Evolutionary conservation across 192 early-diverging fungal species (phyloP).

Genomic region (Geranomyces variabilis): DNA sequence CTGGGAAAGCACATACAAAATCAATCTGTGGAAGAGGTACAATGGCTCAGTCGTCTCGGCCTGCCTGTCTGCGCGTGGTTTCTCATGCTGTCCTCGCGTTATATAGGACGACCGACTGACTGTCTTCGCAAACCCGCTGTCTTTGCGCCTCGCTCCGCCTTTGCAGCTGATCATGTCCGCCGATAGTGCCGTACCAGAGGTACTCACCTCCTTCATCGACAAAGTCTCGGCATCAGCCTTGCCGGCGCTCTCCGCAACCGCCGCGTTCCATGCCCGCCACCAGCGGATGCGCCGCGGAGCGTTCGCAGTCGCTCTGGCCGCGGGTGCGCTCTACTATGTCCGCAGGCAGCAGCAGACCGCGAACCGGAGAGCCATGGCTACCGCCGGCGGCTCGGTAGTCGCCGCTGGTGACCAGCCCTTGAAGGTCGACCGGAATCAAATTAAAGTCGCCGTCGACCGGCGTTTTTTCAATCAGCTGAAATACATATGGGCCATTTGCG

Average conservation of each 20-base stretch:
- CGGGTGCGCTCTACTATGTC: constrained; percentile 26
- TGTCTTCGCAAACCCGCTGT: no score
- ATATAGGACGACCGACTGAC: no score
- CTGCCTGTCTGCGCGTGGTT: no score
- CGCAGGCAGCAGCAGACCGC: constrained; percentile 3
- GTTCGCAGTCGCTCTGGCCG: constrained; percentile 20
- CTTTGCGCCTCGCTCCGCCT: no score
- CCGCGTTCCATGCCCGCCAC: constrained; percentile 10
- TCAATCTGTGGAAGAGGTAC: no score
- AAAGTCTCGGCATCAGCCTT: constrained; percentile 16
- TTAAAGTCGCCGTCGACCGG: constrained; percentile 55
- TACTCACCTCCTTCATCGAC: constrained; percentile 24
- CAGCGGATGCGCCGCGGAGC: constrained; percentile 23
- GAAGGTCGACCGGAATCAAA: constrained; percentile 39
- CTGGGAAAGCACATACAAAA: no score
- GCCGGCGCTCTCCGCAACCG: constrained; percentile 13
- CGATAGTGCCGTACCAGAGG: constrained; percentile 15
- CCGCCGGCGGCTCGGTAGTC: neutral
- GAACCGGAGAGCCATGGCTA: neutral
- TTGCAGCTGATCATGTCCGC: constrained; percentile 5
- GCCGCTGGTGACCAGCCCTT: constrained; percentile 28
- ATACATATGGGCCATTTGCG: constrained; percentile 78
- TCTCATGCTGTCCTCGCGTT: no score
- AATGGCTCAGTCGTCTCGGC: no score
- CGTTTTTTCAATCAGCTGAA: constrained; percentile 49